These are phyloP conservation scores for Rhododendron henanense DNA, from an alignment of 148 eudicot genomes.

Conservation along the genomic window DNA sequence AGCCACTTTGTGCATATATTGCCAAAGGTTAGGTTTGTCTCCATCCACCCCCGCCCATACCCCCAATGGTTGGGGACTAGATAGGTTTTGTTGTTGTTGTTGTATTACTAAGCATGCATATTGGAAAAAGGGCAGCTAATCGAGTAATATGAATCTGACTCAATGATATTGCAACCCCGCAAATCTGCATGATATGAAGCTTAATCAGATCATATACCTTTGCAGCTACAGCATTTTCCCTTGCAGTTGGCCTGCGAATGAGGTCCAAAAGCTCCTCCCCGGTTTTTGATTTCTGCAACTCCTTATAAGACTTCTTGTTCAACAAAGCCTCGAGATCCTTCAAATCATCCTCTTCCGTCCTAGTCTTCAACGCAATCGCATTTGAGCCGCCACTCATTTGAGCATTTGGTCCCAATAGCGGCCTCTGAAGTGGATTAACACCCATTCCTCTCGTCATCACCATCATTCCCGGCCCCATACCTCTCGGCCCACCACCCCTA, in stretches of 20 bases:
- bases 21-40: no score
- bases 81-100: neutral
- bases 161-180: neutral
- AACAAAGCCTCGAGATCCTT: conserved; percentile 83
- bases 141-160: neutral
- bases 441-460: conserved; percentile 61
- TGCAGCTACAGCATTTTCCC: conserved; percentile 80
- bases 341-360: conserved; percentile 72
- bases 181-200: neutral
- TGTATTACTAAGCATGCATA: neutral
- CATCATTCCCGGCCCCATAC: conserved; percentile 47
- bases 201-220: conserved; percentile 37
- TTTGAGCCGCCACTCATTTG: conserved; percentile 28
- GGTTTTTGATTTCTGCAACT: conserved; percentile 83
- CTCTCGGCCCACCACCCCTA: conserved; percentile 56
- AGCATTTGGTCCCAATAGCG: conserved; percentile 37
- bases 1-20: no score
- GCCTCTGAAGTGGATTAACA: conserved; percentile 61
- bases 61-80: no score
- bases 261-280: conserved; percentile 94
- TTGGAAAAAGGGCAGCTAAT: neutral
- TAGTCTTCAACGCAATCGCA: conserved; percentile 35
- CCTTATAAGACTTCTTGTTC: conserved; percentile 81
- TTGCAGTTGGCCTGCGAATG: conserved; percentile 87
- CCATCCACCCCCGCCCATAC: no score